Percentiles rank a stretch among this genome's conserved stretches.
These are phyloP conservation scores for Sporobolomyces phaffii DNA, from an alignment of 768 basidiomycete genomes.

Conservation along the genomic window DNA sequence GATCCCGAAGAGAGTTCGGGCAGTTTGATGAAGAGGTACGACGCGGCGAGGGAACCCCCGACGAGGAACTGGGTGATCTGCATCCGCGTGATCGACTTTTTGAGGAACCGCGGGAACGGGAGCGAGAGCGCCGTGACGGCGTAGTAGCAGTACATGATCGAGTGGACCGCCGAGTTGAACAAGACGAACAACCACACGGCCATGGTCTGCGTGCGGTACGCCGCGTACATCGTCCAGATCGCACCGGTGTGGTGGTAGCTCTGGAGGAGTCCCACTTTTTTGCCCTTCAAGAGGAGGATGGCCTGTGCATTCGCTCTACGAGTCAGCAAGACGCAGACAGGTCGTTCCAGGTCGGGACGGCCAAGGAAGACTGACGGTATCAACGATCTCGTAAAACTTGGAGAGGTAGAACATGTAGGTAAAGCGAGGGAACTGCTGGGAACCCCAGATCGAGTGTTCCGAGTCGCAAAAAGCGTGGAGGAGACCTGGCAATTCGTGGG, in stretches of 20 bases:
- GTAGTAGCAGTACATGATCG: conserved; percentile 42
- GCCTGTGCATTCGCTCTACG: too few relatives aligned
- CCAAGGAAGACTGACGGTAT: conserved; percentile 26
- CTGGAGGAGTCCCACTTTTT: conserved; percentile 41
- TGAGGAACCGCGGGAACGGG: conserved; percentile 42
- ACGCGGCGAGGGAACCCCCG: conserved; percentile 33
- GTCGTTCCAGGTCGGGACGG: too few relatives aligned
- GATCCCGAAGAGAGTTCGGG: conserved; percentile 29
- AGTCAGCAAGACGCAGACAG: too few relatives aligned
- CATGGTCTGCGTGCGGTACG: conserved; percentile 25
- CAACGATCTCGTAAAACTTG: conserved; percentile 35
- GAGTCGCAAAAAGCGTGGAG: conserved; percentile 34
- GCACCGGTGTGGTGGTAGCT: conserved; percentile 44
- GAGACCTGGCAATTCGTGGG: conserved; percentile 1
- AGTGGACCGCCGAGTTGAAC: conserved; percentile 42
- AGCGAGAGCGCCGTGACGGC: conserved; percentile 39
- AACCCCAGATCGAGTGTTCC: conserved; percentile 18
- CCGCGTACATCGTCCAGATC: conserved; percentile 29
- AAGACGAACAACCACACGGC: conserved; percentile 37
- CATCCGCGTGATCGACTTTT: conserved; percentile 33
- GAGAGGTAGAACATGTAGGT: conserved; percentile 35
- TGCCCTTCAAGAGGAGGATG: conserved; percentile 43
- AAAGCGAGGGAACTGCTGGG: conserved; percentile 17
- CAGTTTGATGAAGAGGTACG: conserved; percentile 39
- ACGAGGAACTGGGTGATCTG: conserved; percentile 43